phyloP scores from a whole-genome alignment of 345 rosid species.

The Acer negundo region DNA sequence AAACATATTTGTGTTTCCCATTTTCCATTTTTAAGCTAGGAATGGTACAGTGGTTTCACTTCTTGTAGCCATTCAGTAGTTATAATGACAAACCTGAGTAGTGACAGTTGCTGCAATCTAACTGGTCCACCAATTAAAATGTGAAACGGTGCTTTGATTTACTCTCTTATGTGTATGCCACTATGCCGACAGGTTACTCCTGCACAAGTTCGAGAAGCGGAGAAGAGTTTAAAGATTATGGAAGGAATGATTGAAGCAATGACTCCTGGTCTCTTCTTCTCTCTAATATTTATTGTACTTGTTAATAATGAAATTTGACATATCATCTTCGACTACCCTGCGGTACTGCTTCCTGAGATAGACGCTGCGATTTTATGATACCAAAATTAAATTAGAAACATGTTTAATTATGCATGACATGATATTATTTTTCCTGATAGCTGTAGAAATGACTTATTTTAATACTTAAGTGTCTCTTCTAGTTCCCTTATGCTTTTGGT shows the following conservation, averaged over 20 bases:
- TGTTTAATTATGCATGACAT: not conserved
- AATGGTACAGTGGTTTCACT: not conserved
- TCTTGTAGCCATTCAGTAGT: not conserved
- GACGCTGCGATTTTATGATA: not conserved
- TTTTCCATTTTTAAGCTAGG: not conserved
- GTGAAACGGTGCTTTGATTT: not conserved
- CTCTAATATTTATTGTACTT: constrained; percentile 13
- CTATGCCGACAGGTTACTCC: constrained; percentile 68
- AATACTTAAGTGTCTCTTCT: not conserved
- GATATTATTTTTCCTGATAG: not conserved
- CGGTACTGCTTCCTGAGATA: constrained; percentile 1
- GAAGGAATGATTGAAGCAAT: constrained; percentile 92
- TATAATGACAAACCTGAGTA: not conserved
- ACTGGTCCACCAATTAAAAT: not conserved
- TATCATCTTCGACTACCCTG: not conserved
- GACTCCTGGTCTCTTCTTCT: constrained; percentile 73
- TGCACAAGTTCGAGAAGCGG: constrained; percentile 91
- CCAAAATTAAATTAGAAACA: not conserved
- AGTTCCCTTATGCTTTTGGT: not conserved
- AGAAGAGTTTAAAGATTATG: constrained; percentile 80
- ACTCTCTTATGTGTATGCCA: constrained; percentile 17
- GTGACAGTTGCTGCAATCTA: not conserved
- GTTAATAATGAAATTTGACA: constrained; percentile 12
- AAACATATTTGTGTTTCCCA: not conserved
- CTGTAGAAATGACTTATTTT: not conserved